phyloP scores from a whole-genome alignment of 768 basidiomycete genomes.

The Boletus reticuloceps region DNA sequence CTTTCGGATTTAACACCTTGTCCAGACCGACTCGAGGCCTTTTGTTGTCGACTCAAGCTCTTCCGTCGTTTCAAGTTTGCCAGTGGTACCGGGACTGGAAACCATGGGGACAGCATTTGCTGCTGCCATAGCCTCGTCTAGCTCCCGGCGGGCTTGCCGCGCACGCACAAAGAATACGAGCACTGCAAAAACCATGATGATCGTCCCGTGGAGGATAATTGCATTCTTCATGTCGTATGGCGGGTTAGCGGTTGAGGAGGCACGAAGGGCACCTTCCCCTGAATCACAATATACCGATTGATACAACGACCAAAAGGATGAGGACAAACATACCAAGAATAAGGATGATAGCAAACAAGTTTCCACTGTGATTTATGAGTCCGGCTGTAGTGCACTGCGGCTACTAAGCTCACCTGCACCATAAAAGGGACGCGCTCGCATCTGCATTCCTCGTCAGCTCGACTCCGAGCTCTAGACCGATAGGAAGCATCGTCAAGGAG shows the following conservation, averaged over 20 bases:
- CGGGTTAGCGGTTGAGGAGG: constrained; percentile 54
- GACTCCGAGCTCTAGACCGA: constrained; percentile 73
- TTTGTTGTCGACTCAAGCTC: not conserved
- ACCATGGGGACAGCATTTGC: not conserved
- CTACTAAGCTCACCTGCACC: constrained; percentile 57
- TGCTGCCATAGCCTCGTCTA: constrained; percentile 54
- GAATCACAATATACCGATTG: not conserved
- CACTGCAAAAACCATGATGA: constrained; percentile 40
- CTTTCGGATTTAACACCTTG: too few species aligned
- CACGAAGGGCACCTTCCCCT: constrained; percentile 72
- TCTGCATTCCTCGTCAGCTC: constrained; percentile 81
- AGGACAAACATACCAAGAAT: constrained; percentile 49
- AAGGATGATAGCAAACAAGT: constrained; percentile 59
- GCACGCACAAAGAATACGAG: constrained; percentile 55
- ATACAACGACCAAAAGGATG: not conserved
- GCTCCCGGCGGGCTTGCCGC: constrained; percentile 56
- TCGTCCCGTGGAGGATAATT: constrained; percentile 62
- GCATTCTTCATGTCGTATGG: constrained; percentile 72
- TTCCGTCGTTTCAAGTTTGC: not conserved
- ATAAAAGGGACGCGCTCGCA: constrained; percentile 70
- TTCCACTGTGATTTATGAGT: constrained; percentile 46
- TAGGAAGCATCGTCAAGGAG: constrained; percentile 69
- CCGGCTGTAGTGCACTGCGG: not conserved
- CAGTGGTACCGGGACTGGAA: not conserved
- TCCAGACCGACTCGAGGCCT: too few species aligned